Evolutionary conservation across 208 protist genomes (phyloP).

Genomic region (Giardia duodenalis): DNA sequence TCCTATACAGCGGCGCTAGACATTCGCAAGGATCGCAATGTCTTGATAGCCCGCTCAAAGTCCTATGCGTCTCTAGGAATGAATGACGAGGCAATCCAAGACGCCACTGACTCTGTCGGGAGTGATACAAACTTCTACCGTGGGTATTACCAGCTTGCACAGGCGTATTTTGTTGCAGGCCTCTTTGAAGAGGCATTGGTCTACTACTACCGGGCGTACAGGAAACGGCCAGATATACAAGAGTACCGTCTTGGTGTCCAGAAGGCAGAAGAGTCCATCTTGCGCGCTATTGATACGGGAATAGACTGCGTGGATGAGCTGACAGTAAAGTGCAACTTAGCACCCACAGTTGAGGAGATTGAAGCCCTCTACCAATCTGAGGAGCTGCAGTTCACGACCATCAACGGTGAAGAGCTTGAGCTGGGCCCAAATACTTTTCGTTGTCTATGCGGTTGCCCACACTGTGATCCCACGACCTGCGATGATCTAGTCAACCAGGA

Average conservation of each 20-base stretch:
- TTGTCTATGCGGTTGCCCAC: slow-evolving; percentile 8
- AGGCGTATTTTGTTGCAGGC: slow-evolving; percentile 33
- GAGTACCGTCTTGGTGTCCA: slow-evolving; percentile 37
- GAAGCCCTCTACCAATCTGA: not conserved
- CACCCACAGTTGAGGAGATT: not conserved
- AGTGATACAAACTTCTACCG: not conserved
- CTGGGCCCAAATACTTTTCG: not conserved
- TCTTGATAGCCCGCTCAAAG: not conserved
- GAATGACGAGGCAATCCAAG: slow-evolving; percentile 6
- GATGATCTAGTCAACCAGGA: not conserved
- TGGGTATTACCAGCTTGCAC: slow-evolving; percentile 22
- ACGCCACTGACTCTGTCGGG: not conserved
- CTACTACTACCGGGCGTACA: slow-evolving; percentile 38
- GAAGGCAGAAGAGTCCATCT: slow-evolving; percentile 41
- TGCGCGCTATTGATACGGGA: slow-evolving; percentile 31
- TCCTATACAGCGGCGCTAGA: slow-evolving; percentile 9
- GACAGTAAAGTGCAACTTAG: not conserved
- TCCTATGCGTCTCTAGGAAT: not conserved
- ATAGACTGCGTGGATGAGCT: not conserved
- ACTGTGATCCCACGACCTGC: not conserved
- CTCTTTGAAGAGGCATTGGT: slow-evolving; percentile 39
- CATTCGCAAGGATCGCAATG: not conserved
- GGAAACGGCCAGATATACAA: slow-evolving; percentile 33
- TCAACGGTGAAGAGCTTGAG: not conserved
- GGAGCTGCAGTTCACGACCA: not conserved